Percentiles rank a stretch among this genome's conserved stretches.
Conservation (phyloP, 2,329 filamentous ascomycete species). For the Xylariaceae sp. region DNA sequence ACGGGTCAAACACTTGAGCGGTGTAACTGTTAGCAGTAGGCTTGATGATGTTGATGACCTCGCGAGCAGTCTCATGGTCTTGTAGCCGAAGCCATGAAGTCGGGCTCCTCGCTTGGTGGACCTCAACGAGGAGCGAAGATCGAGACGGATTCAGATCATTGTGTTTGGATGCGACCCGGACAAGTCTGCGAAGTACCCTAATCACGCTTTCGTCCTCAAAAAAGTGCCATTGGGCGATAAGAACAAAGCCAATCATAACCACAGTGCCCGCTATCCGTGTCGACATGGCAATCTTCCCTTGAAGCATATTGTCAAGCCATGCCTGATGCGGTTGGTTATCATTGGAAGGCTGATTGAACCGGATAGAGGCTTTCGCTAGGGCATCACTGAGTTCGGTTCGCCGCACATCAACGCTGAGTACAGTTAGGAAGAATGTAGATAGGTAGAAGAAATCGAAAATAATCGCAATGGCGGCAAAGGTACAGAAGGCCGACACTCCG, state of each 20-base stretch:
- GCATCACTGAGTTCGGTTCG: slow-evolving; percentile 78
- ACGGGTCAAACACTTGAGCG: slow-evolving; percentile 75
- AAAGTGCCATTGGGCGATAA: slow-evolving; percentile 80
- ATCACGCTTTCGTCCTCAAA: slow-evolving; percentile 64
- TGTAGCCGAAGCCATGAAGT: slow-evolving; percentile 79
- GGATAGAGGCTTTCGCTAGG: slow-evolving; percentile 62
- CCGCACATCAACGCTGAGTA: slow-evolving; percentile 79
- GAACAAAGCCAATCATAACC: slow-evolving; percentile 74
- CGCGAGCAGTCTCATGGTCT: slow-evolving; percentile 78
- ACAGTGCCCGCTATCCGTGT: slow-evolving; percentile 78
- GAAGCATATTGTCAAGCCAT: slow-evolving; percentile 68
- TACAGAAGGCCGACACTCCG: slow-evolving; percentile 77
- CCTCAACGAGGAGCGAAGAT: slow-evolving; percentile 59
- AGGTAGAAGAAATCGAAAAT: slow-evolving; percentile 80
- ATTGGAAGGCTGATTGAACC: slow-evolving; percentile 39
- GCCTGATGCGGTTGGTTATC: slow-evolving; percentile 48
- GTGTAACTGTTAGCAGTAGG: slow-evolving; percentile 74
- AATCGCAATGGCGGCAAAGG: slow-evolving; percentile 76
- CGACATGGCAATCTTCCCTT: slow-evolving; percentile 70
- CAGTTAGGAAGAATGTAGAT: slow-evolving; percentile 79
- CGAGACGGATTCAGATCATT: slow-evolving; percentile 37
- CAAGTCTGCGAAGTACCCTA: slow-evolving; percentile 45
- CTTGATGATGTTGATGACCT: slow-evolving; percentile 78
- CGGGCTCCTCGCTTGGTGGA: slow-evolving; percentile 79
- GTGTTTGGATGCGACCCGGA: slow-evolving; percentile 40